Conservation (phyloP, 192 early-diverging fungal species). For the Spizellomyces punctatus region DNA sequence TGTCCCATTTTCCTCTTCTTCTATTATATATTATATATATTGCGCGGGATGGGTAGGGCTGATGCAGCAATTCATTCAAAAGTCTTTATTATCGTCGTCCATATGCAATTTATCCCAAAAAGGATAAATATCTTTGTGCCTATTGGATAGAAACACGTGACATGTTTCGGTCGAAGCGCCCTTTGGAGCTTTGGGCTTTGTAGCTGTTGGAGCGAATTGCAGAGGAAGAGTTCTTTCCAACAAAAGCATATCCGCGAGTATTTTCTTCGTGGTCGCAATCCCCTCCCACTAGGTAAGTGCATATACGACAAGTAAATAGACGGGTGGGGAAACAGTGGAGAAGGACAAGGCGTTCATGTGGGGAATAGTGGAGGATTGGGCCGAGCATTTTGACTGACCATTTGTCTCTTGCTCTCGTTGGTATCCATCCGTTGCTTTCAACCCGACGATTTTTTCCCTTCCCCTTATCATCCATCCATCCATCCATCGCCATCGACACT, state of each 20-base stretch:
- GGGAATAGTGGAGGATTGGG: background rate
- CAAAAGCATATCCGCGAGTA: slow-evolving; percentile 22
- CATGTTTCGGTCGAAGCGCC: too few relatives aligned
- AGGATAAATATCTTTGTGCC: too few relatives aligned
- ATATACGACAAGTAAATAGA: background rate
- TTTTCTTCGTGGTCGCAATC: slow-evolving; percentile 32
- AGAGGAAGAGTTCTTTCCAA: background rate
- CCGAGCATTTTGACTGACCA: background rate
- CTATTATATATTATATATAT: too few relatives aligned
- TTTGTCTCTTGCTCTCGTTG: background rate
- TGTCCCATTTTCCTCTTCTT: too few relatives aligned
- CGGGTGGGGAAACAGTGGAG: background rate
- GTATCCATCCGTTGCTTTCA: background rate
- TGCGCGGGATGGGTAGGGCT: too few relatives aligned
- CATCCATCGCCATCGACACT: background rate
- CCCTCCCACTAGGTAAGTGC: slow-evolving; percentile 4
- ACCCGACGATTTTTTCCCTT: background rate
- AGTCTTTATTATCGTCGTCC: too few relatives aligned
- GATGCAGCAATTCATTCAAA: too few relatives aligned
- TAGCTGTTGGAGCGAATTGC: too few relatives aligned
- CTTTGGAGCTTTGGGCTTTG: too few relatives aligned
- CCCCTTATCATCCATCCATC: slow-evolving; percentile 28
- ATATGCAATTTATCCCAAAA: too few relatives aligned
- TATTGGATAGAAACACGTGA: too few relatives aligned
- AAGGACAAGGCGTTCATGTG: background rate